Conservation (phyloP, 306 rosid species). For the Cucurbita ficifolia region DNA sequence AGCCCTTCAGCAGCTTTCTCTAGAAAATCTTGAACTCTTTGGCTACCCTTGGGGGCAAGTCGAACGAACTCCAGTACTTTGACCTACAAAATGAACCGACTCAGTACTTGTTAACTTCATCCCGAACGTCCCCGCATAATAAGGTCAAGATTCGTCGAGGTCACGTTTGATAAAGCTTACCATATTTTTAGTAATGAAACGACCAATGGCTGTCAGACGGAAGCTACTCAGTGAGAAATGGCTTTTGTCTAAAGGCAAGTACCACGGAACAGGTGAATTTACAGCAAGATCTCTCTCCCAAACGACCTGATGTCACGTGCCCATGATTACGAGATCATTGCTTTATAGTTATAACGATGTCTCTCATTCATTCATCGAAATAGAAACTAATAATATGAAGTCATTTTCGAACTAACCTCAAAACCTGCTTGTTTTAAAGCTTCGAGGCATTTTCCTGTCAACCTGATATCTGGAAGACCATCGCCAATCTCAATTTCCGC, state of each 20-base stretch:
- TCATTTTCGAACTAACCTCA: constrained; percentile 46
- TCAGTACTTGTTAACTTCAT: neutral
- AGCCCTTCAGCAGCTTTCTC: constrained; percentile 91
- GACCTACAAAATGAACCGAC: constrained; percentile 33
- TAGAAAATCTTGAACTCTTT: constrained; percentile 74
- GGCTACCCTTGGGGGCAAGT: constrained; percentile 90
- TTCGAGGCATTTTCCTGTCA: constrained; percentile 69
- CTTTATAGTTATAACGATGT: neutral
- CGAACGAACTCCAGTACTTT: constrained; percentile 55
- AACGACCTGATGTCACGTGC: constrained; percentile 32
- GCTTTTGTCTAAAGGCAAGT: constrained; percentile 79
- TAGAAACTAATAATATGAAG: neutral
- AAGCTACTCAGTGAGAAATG: constrained; percentile 81
- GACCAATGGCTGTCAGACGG: constrained; percentile 72
- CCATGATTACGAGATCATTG: neutral
- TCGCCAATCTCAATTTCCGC: constrained; percentile 91
- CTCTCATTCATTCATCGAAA: neutral
- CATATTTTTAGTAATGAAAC: constrained; percentile 73
- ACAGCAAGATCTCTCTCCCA: constrained; percentile 77
- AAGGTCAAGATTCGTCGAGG: neutral
- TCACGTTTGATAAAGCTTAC: constrained; percentile 20
- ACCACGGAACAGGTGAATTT: constrained; percentile 76
- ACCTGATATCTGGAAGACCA: constrained; percentile 92
- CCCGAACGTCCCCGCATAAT: neutral
- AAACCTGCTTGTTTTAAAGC: constrained; percentile 89